phyloP scores from a whole-genome alignment of 306 rosid species.

The Malus asiatica region DNA sequence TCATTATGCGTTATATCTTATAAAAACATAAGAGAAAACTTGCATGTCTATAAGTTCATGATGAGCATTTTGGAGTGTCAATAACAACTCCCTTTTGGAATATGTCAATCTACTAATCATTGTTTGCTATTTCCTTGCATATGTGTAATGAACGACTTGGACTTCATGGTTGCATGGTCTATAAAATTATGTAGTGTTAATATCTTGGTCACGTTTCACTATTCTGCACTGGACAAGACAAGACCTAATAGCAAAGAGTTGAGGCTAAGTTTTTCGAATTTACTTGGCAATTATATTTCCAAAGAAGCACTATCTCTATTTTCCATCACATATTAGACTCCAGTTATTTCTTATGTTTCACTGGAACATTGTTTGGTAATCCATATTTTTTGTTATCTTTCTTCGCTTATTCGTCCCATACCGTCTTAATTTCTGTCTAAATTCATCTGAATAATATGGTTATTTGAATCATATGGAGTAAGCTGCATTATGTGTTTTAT shows the following conservation, averaged over 20 bases:
- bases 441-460: not conserved
- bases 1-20: too few species aligned
- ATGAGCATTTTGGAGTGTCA: not conserved
- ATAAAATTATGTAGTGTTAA: not conserved
- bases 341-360: not conserved
- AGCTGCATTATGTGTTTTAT: not conserved
- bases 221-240: not conserved
- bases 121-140: not conserved
- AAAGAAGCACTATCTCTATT: not conserved
- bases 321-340: not conserved
- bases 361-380: not conserved
- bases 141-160: not conserved
- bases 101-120: not conserved
- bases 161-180: not conserved
- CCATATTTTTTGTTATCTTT: not conserved
- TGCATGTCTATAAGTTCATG: too few species aligned
- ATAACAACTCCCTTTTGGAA: not conserved
- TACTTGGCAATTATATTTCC: not conserved
- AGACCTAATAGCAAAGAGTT: not conserved
- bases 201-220: not conserved
- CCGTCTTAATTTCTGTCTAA: not conserved
- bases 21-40: not conserved
- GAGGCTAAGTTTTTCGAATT: not conserved
- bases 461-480: not conserved
- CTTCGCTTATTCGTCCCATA: not conserved